These are phyloP conservation scores for Aspergillus terreus DNA, from an alignment of 2,329 filamentous ascomycete genomes.

Conservation along the genomic window DNA sequence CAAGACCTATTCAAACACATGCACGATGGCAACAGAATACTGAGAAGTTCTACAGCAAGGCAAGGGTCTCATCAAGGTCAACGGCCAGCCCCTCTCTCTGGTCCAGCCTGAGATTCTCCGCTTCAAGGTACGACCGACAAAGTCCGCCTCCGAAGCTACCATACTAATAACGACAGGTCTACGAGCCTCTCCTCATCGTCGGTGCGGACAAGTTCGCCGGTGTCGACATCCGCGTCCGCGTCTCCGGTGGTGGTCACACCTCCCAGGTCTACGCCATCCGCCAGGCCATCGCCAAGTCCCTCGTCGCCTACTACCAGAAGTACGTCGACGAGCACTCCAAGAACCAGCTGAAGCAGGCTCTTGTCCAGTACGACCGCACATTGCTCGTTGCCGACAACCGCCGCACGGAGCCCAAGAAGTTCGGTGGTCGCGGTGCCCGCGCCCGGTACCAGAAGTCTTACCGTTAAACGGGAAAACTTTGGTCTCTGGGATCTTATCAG, in stretches of 20 bases:
- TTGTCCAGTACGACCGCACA: slow-evolving; percentile 93
- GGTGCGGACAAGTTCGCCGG: slow-evolving; percentile 95
- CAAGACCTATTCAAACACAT: background rate
- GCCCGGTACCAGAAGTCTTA: slow-evolving; percentile 99
- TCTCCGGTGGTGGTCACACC: slow-evolving; percentile 94
- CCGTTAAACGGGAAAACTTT: slow-evolving; percentile 63
- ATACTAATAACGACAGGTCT: slow-evolving; percentile 59
- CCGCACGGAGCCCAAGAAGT: slow-evolving; percentile 98
- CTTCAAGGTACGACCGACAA: slow-evolving; percentile 73
- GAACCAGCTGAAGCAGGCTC: slow-evolving; percentile 97
- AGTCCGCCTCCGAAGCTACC: too few relatives aligned
- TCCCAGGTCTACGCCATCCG: slow-evolving; percentile 98
- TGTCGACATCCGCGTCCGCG: slow-evolving; percentile 96
- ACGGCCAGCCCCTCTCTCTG: slow-evolving; percentile 90
- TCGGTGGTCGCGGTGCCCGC: slow-evolving; percentile 78
- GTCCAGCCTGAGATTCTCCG: slow-evolving; percentile 95
- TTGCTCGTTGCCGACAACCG: slow-evolving; percentile 99
- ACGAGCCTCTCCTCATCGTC: slow-evolving; percentile 96
- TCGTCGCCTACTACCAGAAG: slow-evolving; percentile 99
- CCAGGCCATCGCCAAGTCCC: slow-evolving; percentile 96
- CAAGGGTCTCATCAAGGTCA: slow-evolving; percentile 96
- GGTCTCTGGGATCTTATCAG: background rate
- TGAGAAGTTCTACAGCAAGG: slow-evolving; percentile 54
- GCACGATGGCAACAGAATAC: slow-evolving; percentile 13
- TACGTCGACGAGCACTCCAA: slow-evolving; percentile 99